These are phyloP conservation scores for Eucalyptus polyanthemos DNA, from an alignment of 345 rosid species.

Conservation along the genomic window DNA sequence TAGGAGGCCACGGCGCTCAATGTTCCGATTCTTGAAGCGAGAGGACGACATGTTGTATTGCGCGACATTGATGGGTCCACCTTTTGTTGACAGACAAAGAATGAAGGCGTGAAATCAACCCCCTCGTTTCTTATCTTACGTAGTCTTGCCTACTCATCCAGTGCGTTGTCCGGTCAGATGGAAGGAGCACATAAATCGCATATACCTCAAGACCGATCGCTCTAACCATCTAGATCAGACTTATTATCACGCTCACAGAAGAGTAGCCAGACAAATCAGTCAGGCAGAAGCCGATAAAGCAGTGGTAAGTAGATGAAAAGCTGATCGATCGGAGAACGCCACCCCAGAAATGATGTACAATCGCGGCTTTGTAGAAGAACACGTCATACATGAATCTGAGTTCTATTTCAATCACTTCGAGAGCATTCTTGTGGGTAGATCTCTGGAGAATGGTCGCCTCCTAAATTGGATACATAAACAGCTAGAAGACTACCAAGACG, in stretches of 20 bases:
- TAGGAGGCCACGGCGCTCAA: neutral
- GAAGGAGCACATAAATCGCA: neutral
- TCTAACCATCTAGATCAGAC: neutral
- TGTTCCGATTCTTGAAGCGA: neutral
- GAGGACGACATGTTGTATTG: neutral
- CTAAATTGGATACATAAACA: neutral
- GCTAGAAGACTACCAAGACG: neutral
- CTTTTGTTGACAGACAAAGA: neutral
- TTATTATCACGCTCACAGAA: neutral
- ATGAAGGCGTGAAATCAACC: neutral
- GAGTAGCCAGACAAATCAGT: neutral
- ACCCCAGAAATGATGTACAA: neutral
- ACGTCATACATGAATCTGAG: conserved; percentile 15
- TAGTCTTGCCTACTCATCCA: neutral
- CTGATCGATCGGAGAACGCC: neutral
- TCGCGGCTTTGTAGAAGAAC: conserved; percentile 19
- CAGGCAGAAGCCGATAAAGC: neutral
- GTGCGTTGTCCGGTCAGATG: neutral
- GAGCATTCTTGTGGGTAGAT: too few relatives aligned
- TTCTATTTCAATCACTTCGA: conserved; percentile 11
- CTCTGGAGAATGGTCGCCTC: too few relatives aligned
- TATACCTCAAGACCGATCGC: neutral
- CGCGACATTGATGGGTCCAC: neutral
- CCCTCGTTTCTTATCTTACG: neutral
- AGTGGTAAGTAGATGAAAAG: neutral